Evolutionary conservation across 495 filamentous ascomycete species (phyloP), one percentile per base, ranked within the genome.

Genomic region (Xylaria longipes): DNA sequence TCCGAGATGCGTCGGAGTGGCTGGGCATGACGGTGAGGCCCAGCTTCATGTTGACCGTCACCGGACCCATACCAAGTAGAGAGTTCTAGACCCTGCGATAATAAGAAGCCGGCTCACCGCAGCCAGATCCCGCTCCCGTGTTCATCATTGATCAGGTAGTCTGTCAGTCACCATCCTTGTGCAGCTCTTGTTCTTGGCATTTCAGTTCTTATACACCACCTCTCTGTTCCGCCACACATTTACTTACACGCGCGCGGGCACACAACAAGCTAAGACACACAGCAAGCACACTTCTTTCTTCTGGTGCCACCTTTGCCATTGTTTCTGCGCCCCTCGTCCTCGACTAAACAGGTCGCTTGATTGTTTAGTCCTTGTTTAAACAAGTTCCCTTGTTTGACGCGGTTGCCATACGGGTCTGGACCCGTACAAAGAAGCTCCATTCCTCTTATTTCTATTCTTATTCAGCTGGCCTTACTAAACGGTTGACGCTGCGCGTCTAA

Each of bases 361-460:
- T 71, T 74, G 37, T 72, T 75, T 73, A 68, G 68, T 58, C 60
- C 54, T 69, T 17, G 39, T 22, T 71, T 52, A 75, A 73, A 72
- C n/a, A 68, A 67, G 54, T n/a, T 25, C 57, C 17, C 73, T 78
- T 77, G 73, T 77, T 65, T 27, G 20, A 60, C 41, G 25, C 11
- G 17, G 39, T 5, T 35, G 37, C 39, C 41, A 70, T 63, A 37
- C 65, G 41, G 56, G 54, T 62, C 52, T 65, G 41, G 41, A 45
- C 43, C 33, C n/a, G 39, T 27, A 72, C 73, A 78, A 78, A 78
- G 77, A 56, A 69, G 25, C 45, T 75, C n/a, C 57, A 61, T 72
- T 65, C 62, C 65, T 66, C 68, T 65, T 70, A 69, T 70, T 76
- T 76, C 70, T 70, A 56, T 68, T 68, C 65, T 25, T 35, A 48